phyloP scores from a whole-genome alignment of 176 grass and related monocot species.

The Elaeis guineensis region DNA sequence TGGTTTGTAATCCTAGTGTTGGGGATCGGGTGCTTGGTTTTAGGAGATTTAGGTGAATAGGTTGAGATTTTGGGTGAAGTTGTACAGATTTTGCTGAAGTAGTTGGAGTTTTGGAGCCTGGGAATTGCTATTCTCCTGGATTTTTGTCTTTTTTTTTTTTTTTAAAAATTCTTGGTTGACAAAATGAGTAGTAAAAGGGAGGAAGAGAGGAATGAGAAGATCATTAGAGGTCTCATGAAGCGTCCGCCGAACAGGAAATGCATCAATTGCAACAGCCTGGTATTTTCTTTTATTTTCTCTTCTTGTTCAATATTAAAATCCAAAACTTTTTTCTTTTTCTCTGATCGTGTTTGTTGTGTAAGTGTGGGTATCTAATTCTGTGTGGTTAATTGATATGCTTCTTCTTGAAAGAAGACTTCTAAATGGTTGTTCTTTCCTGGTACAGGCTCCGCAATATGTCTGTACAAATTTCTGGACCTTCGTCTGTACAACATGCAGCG shows the following conservation, averaged over 20 bases:
- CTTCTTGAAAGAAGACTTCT: no score
- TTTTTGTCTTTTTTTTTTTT: neutral
- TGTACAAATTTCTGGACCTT: conserved; percentile 98
- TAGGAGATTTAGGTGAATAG: no score
- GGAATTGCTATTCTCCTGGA: no score
- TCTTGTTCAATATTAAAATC: neutral
- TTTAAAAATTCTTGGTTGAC: conserved; percentile 9
- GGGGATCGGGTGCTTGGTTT: no score
- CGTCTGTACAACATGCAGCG: conserved; percentile 72
- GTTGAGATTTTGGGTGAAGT: no score
- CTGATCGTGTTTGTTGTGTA: no score
- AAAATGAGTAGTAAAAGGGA: conserved; percentile 82
- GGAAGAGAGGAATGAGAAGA: conserved; percentile 97
- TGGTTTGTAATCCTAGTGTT: no score
- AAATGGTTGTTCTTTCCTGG: conserved; percentile 1
- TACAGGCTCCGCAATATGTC: conserved; percentile 83
- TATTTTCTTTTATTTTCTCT: conserved; percentile 16
- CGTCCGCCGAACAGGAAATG: conserved; percentile 95
- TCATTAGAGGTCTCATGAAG: conserved; percentile 97
- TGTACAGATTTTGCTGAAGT: no score
- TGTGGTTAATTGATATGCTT: no score
- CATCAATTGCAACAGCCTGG: conserved; percentile 89
- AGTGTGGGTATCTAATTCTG: no score
- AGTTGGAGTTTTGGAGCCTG: no score
- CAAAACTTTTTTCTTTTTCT: no score